These are phyloP conservation scores for Hemerocallis citrina DNA, from an alignment of 106 monocot species.

Conservation along the genomic window DNA sequence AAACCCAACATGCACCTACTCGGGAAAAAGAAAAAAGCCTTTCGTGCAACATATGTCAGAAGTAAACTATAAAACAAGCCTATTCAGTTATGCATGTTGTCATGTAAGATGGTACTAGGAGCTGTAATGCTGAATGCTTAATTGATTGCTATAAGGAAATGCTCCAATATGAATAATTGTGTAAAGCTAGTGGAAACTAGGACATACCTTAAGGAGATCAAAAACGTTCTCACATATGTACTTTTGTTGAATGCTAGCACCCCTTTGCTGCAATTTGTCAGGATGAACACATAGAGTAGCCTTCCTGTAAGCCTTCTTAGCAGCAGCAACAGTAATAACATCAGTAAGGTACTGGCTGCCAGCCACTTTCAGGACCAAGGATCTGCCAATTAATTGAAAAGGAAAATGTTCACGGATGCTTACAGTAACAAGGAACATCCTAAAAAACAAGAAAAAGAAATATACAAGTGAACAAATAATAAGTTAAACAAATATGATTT, in stretches of 20 bases:
- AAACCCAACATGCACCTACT: too few relatives aligned
- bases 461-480: too few relatives aligned
- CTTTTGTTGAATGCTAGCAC: slow-evolving; percentile 88
- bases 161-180: too few relatives aligned
- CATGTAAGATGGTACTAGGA: too few relatives aligned
- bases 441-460: not conserved
- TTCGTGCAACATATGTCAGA: too few relatives aligned
- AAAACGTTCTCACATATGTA: slow-evolving; percentile 97
- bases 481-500: too few relatives aligned
- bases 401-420: not conserved
- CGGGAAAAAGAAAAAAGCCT: too few relatives aligned
- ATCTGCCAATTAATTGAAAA: slow-evolving; percentile 40
- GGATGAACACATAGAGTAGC: slow-evolving; percentile 97
- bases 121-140: too few relatives aligned
- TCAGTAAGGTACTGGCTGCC: slow-evolving; percentile 87
- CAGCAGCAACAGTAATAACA: slow-evolving; percentile 69
- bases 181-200: too few relatives aligned
- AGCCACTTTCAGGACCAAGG: slow-evolving; percentile 85
- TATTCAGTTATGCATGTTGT: too few relatives aligned
- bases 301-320: slow-evolving; percentile 85
- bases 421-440: not conserved
- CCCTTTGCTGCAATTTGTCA: slow-evolving; percentile 94
- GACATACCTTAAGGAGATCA: slow-evolving; percentile 89
- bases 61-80: too few relatives aligned
- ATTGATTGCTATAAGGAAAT: too few relatives aligned